Percentiles rank a stretch among this genome's conserved stretches.
Conservation (phyloP, 2,329 filamentous ascomycete genomes). For the Paecilomyces formosus region DNA sequence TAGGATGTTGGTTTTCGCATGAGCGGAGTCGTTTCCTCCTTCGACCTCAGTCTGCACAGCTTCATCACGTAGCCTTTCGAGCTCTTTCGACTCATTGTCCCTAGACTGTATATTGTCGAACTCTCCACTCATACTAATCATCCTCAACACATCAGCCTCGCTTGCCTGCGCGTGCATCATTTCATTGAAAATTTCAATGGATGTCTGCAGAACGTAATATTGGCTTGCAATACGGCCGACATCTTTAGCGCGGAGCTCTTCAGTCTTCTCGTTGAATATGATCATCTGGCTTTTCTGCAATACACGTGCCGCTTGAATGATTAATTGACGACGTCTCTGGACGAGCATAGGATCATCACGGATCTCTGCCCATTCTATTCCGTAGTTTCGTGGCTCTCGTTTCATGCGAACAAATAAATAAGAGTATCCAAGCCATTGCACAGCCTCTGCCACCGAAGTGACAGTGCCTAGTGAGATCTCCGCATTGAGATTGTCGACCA, state of each 20-base stretch:
- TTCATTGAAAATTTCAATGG: conserved; percentile 90
- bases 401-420: conserved; percentile 97
- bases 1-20: conserved; percentile 92
- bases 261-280: conserved; percentile 91
- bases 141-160: conserved; percentile 86
- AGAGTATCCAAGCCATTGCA: conserved; percentile 96
- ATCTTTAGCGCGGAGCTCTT: conserved; percentile 89
- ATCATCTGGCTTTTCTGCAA: conserved; percentile 97
- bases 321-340: conserved; percentile 73
- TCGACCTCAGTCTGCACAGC: conserved; percentile 71
- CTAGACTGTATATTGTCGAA: conserved; percentile 95
- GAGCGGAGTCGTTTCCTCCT: conserved; percentile 57
- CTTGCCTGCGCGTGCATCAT: conserved; percentile 83
- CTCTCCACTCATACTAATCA: conserved; percentile 96
- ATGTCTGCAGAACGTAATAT: conserved; percentile 89
- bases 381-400: conserved; percentile 82
- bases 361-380: conserved; percentile 90
- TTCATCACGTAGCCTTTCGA: conserved; percentile 65
- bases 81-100: conserved; percentile 82
- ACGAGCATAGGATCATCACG: conserved; percentile 82
- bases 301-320: conserved; percentile 79
- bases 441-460: conserved; percentile 85
- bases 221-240: conserved; percentile 95
- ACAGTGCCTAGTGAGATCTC: conserved; percentile 92
- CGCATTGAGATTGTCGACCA: conserved; percentile 95